phyloP scores from a whole-genome alignment of 495 filamentous ascomycete genomes.

The Podospora sp. region DNA sequence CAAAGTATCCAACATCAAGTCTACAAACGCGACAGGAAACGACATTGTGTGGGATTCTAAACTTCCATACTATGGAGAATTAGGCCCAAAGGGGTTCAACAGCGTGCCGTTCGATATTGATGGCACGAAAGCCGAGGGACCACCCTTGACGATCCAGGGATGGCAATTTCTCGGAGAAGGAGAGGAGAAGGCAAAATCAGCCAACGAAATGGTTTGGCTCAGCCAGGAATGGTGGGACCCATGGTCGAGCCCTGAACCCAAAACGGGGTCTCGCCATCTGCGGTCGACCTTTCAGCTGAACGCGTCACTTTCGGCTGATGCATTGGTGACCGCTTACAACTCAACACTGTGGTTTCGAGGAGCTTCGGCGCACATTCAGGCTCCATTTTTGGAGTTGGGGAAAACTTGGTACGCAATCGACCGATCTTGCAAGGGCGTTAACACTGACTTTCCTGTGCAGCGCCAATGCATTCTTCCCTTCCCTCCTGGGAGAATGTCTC shows the following conservation, averaged over 20 bases:
- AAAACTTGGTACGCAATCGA: background rate
- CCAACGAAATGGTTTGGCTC: background rate
- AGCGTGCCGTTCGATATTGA: background rate
- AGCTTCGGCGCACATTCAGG: background rate
- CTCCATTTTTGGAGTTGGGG: conserved; percentile 8
- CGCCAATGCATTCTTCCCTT: background rate
- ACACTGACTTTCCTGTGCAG: background rate
- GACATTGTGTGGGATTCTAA: too few relatives aligned
- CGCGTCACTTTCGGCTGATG: background rate
- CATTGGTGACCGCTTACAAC: background rate
- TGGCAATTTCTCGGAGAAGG: background rate
- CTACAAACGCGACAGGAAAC: too few relatives aligned
- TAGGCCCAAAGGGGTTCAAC: background rate
- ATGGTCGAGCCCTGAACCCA: too few relatives aligned
- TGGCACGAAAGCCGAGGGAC: background rate
- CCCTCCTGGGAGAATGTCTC: conserved; percentile 7
- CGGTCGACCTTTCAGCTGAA: conserved; percentile 5
- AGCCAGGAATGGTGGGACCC: background rate
- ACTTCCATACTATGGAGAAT: too few relatives aligned
- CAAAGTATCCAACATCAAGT: too few relatives aligned
- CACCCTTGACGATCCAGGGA: background rate
- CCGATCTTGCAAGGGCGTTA: background rate
- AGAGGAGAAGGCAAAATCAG: background rate
- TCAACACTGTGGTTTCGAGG: conserved; percentile 9
- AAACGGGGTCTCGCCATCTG: background rate